Percentiles rank a stretch among this genome's conserved stretches.
Evolutionary conservation across 768 basidiomycete species (phyloP).

Genomic region (Phanerodontia chrysosporium): DNA sequence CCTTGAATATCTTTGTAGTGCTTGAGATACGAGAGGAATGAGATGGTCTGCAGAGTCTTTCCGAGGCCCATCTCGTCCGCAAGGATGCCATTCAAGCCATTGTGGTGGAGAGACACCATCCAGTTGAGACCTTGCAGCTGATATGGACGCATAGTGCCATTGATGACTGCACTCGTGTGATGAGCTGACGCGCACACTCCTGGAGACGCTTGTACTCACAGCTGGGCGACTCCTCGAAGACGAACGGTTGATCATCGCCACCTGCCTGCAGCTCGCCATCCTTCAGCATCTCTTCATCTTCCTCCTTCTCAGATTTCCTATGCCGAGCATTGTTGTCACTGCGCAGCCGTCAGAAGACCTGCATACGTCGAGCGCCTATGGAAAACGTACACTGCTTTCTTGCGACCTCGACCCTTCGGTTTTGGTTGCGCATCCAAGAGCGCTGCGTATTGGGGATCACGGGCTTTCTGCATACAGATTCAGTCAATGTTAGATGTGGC

Average conservation of each 20-base stretch:
- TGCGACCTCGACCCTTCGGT: conserved; percentile 79
- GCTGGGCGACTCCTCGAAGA: conserved; percentile 91
- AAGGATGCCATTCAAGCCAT: conserved; percentile 94
- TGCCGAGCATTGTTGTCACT: conserved; percentile 80
- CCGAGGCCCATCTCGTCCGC: conserved; percentile 99
- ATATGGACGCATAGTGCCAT: conserved; percentile 88
- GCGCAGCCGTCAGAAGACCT: neutral
- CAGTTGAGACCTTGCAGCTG: conserved; percentile 95
- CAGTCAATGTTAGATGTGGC: neutral
- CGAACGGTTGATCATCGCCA: conserved; percentile 85
- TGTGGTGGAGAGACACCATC: conserved; percentile 95
- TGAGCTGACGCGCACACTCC: neutral
- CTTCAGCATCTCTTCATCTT: conserved; percentile 92
- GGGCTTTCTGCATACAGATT: conserved; percentile 54
- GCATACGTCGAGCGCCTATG: neutral
- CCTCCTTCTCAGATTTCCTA: conserved; percentile 96
- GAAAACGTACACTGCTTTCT: conserved; percentile 64
- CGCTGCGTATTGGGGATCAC: conserved; percentile 91
- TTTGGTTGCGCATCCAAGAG: conserved; percentile 85
- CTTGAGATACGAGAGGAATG: conserved; percentile 93
- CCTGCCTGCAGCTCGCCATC: conserved; percentile 76
- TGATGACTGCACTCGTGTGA: conserved; percentile 56
- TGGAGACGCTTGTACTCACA: conserved; percentile 42
- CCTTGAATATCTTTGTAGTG: conserved; percentile 72
- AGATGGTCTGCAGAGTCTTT: conserved; percentile 97